phyloP scores from a whole-genome alignment of 2,329 filamentous ascomycete genomes.

The Neopestalotiopsis clavispora region DNA sequence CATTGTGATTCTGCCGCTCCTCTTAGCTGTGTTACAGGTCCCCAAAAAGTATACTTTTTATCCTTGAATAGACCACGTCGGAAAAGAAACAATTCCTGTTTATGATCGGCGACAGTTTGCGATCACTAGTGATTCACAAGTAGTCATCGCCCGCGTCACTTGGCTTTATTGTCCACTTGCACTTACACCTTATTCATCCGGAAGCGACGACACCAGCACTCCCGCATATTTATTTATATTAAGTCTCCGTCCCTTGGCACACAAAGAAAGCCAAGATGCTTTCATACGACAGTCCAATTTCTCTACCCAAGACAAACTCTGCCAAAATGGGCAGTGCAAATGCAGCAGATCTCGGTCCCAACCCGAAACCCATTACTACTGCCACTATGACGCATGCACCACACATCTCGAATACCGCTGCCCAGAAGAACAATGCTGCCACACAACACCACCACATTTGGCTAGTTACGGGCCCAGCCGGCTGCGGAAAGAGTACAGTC shows the following conservation, averaged over 20 bases:
- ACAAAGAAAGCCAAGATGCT: constrained; percentile 44
- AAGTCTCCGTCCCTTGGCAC: background rate
- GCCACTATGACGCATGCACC: constrained; percentile 32
- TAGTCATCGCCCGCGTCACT: background rate
- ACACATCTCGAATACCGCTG: constrained; percentile 34
- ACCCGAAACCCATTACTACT: constrained; percentile 34
- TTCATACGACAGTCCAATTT: constrained; percentile 53
- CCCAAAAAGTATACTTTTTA: background rate
- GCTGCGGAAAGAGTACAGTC: constrained; percentile 80
- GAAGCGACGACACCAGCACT: background rate
- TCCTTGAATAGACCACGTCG: background rate
- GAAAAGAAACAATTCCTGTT: background rate
- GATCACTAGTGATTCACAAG: background rate
- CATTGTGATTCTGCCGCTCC: background rate
- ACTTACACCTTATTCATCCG: background rate
- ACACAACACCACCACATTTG: constrained; percentile 71
- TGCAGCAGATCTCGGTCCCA: constrained; percentile 31
- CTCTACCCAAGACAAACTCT: constrained; percentile 45
- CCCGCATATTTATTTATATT: background rate
- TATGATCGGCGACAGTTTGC: constrained; percentile 7
- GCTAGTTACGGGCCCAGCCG: constrained; percentile 80
- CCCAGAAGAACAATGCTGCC: constrained; percentile 30
- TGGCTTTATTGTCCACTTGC: background rate
- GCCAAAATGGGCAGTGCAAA: constrained; percentile 36
- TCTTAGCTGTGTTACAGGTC: background rate